Evolutionary conservation across 192 early-diverging fungal species (phyloP), one percentile per base, ranked within the genome.

Genomic region (Gryganskiella cystojenkinii): DNA sequence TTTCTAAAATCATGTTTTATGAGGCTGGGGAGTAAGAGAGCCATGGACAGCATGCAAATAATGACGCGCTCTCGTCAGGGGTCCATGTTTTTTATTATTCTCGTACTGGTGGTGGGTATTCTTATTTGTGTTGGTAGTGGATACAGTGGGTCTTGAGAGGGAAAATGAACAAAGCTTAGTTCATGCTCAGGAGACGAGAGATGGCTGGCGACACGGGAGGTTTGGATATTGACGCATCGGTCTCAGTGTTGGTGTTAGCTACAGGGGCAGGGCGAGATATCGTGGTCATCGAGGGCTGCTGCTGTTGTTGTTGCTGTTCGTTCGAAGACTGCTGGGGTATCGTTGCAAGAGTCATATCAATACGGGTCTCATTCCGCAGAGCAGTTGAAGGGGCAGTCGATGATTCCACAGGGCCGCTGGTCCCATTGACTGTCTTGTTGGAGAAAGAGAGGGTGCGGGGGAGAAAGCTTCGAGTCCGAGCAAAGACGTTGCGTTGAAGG

Each of bases 401-500:
- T 44, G 17, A 14, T 0, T 19, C 58, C 3, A 1, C 53, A n/a
- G 20, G 25, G 22, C n/a, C 42, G 17, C 10, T 20, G 37, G 45
- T 22, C 6, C n/a, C n/a, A n/a, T n/a, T n/a, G n/a, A 50, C 35
- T 7, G 43, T 43, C 43, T 62, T 70, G 25, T 62, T 62, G 24
- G 31, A 49, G 24, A 57, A 45, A 15, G 68, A 61, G n/a, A 62
- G 52, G 19, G 68, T 64, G 22, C 56, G 56, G 27, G 71, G 58
- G 22, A 63, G 25, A 13, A 76, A 51, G 55, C 73, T 76, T 6
- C 46, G 22, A 22, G 73, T 68, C 9, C 73, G 64, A 0, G 51
- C 60, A 76, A 76, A 76, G 52, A 76, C 33, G 35, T 76, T 76
- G 31, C 64, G 65, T 34, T 56, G 73, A 14, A 76, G 58, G 37